Evolutionary conservation across 495 filamentous ascomycete species (phyloP).

Genomic region (Talaromyces borbonicus): DNA sequence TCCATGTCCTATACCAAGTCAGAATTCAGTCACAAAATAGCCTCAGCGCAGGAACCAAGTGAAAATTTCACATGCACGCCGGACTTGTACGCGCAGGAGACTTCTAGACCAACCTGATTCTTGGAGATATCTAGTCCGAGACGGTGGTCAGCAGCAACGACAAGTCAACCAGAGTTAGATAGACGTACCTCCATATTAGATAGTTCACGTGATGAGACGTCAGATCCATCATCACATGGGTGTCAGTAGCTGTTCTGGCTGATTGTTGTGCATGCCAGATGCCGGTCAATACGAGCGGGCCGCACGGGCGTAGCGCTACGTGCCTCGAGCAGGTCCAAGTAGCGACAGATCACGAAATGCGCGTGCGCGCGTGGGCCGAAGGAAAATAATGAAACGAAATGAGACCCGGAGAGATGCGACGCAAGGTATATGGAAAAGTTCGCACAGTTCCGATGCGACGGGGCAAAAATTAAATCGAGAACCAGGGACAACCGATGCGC

Average conservation of each 20-base stretch:
- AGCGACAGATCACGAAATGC: neutral
- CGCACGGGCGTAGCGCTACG: constrained; percentile 7
- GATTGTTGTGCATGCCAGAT: constrained; percentile 7
- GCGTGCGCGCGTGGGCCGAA: neutral
- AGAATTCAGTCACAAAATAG: constrained; percentile 13
- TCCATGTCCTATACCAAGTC: constrained; percentile 36
- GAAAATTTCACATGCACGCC: too few species aligned
- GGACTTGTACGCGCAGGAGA: constrained; percentile 14
- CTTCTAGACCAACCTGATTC: constrained; percentile 72
- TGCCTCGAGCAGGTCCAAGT: neutral
- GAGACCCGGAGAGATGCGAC: neutral
- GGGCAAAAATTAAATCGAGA: constrained; percentile 15
- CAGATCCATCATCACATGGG: constrained; percentile 47
- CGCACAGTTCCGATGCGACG: constrained; percentile 19
- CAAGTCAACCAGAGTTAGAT: constrained; percentile 15
- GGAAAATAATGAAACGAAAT: neutral
- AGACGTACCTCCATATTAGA: constrained; percentile 90
- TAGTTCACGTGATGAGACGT: constrained; percentile 95
- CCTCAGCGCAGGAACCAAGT: too few species aligned
- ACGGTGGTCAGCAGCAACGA: constrained; percentile 4
- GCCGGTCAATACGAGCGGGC: constrained; percentile 4
- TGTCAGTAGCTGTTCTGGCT: neutral
- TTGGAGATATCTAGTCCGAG: constrained; percentile 61
- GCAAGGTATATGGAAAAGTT: neutral
- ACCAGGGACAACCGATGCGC: constrained; percentile 18